Base-by-base conservation (phyloP, 305 asterid genomes). In the Solanum hybrid region DNA sequence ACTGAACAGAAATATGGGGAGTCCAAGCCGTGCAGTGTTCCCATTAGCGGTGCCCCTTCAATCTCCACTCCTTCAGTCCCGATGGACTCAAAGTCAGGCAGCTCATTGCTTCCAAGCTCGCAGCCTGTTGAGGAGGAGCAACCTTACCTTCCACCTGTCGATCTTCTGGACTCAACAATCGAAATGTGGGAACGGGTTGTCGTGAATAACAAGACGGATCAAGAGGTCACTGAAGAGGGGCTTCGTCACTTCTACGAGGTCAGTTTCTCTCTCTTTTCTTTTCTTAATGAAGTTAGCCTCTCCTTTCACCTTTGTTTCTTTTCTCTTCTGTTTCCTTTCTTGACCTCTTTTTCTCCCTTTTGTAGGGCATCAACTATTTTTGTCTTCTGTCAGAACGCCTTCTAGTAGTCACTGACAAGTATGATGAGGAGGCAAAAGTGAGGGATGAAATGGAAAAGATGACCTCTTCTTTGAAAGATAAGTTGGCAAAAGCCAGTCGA, bases 191-290 rank as follows among this genome's bases (percentile, higher is more conserved):
- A 42, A 29, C 40, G 72, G 72, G 87, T 82, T 82, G 72, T 82
- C 17, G 73, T 24, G 10, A 31, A 29, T 29, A 46, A 46, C 27
- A 46, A 82, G 73, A 29, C 73, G 1, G 29, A 82, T 46, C 87
- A 82, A 82, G 87, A 82, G 40, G 40, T 82, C 87, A 46, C 27
- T 82, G 87, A 82, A 46, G 38, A 82, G 73, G 87, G 87, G 87
- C 87, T 82, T 42, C 72, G 20, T 46, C 87, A 82, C 72, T 82
- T 46, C 10, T 46, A 82, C 6, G 87, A 82, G 38, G 73, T 82
- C 4, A 82, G 72, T 82, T 8, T 40, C 34, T 79, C 36, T 34
- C 8, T 79, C 27, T 38, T 2, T 27, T 26, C 5, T 26, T 16
- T 42, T 4, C 38, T 27, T 42, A 13, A 17, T 82, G 87, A 27